Evolutionary conservation across 1,284 basidiomycete genomes (phyloP).

Genomic region (Ganoderma leucocontextum): DNA sequence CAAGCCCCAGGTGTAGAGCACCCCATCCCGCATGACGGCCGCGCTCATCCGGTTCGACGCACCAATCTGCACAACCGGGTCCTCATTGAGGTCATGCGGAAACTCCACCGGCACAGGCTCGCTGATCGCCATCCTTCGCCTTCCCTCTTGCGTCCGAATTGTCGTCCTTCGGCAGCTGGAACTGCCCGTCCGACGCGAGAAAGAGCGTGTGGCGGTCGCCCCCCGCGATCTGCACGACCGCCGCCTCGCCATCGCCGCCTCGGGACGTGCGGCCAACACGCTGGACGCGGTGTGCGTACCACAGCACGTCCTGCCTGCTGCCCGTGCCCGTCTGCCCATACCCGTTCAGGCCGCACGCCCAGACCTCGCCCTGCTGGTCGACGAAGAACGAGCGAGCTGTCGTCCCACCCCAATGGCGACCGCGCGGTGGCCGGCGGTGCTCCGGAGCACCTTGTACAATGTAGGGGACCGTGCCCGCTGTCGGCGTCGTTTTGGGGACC

Average conservation of each 20-base stretch:
- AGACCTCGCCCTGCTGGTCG: slow-evolving; percentile 82
- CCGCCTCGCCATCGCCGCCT: slow-evolving; percentile 60
- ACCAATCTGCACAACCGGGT: slow-evolving; percentile 75
- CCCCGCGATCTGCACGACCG: slow-evolving; percentile 75
- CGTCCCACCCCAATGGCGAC: slow-evolving; percentile 81
- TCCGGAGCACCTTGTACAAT: slow-evolving; percentile 79
- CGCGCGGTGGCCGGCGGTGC: slow-evolving; percentile 70
- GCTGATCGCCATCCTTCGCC: background rate
- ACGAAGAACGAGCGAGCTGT: slow-evolving; percentile 90
- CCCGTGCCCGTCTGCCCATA: slow-evolving; percentile 73
- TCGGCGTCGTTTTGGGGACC: slow-evolving; percentile 84
- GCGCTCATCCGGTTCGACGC: slow-evolving; percentile 83
- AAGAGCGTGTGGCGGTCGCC: slow-evolving; percentile 92
- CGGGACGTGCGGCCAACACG: slow-evolving; percentile 73
- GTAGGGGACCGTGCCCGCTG: slow-evolving; percentile 88
- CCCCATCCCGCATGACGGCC: slow-evolving; percentile 79
- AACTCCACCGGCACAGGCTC: slow-evolving; percentile 74
- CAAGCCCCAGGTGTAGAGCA: slow-evolving; percentile 87
- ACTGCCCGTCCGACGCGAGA: slow-evolving; percentile 79
- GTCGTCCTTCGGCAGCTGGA: slow-evolving; percentile 75
- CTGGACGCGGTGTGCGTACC: slow-evolving; percentile 72
- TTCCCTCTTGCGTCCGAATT: slow-evolving; percentile 55
- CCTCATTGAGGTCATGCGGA: slow-evolving; percentile 55
- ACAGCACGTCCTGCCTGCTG: slow-evolving; percentile 61
- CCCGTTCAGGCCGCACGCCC: slow-evolving; percentile 91